A percentile compares a stretch with the other conserved stretches of the same genome.
Conservation (phyloP, 2,329 filamentous ascomycete species). For the Neocatenulostroma microsporum region DNA sequence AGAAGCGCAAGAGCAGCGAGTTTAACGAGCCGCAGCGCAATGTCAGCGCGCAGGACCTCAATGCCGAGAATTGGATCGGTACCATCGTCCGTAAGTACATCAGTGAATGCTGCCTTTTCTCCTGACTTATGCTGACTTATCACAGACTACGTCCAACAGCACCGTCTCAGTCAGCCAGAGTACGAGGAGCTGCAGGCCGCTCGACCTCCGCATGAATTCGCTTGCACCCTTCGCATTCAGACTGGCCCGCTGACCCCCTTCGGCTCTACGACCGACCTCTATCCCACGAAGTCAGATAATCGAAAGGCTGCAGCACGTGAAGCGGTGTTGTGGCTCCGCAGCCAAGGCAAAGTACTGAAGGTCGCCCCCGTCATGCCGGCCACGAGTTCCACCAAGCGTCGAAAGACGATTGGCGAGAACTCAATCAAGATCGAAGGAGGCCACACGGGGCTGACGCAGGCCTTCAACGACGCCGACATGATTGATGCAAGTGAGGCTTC, state of each 20-base stretch:
- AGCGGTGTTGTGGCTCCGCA: slow-evolving; percentile 37
- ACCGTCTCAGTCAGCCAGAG: slow-evolving; percentile 21
- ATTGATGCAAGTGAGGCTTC: background rate
- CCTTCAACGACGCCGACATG: slow-evolving; percentile 7
- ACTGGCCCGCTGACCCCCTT: slow-evolving; percentile 25
- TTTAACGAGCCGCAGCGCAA: background rate
- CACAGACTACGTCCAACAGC: slow-evolving; percentile 23
- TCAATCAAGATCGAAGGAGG: too few relatives aligned
- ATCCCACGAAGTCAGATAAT: slow-evolving; percentile 35
- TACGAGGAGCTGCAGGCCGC: slow-evolving; percentile 33
- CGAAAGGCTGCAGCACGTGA: slow-evolving; percentile 34
- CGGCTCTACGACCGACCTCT: slow-evolving; percentile 28
- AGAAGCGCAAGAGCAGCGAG: slow-evolving; percentile 17
- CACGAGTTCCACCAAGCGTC: too few relatives aligned
- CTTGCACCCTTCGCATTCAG: slow-evolving; percentile 14
- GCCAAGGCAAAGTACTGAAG: slow-evolving; percentile 20
- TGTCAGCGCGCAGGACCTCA: slow-evolving; percentile 9
- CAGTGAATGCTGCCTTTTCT: slow-evolving; percentile 11
- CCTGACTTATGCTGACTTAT: slow-evolving; percentile 4
- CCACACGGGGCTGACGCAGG: slow-evolving; percentile 26
- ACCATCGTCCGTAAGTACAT: too few relatives aligned
- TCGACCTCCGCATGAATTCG: slow-evolving; percentile 11
- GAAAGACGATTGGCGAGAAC: too few relatives aligned
- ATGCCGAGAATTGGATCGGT: slow-evolving; percentile 32
- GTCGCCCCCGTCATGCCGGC: slow-evolving; percentile 18